Conservation (phyloP, 2,329 filamentous ascomycete species). For the Periconia macrospinosa region DNA sequence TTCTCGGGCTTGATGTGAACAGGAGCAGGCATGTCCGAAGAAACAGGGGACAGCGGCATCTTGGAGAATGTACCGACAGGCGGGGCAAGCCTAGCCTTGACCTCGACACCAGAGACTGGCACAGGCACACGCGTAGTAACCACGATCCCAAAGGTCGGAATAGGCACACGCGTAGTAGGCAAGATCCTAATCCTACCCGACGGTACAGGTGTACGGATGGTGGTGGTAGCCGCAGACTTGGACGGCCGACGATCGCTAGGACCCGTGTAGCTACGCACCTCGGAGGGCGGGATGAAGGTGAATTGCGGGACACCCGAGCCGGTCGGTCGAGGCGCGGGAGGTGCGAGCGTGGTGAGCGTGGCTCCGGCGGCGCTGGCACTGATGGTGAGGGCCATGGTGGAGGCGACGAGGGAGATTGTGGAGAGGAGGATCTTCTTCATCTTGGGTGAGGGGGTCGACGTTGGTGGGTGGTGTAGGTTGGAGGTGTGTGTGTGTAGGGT, state of each 20-base stretch:
- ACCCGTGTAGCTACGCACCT: too few relatives aligned
- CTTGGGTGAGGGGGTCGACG: neutral
- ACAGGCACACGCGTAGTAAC: neutral
- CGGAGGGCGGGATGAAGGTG: too few relatives aligned
- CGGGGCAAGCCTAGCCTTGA: too few relatives aligned
- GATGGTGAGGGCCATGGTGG: neutral
- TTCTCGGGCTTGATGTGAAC: neutral
- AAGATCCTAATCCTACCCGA: too few relatives aligned
- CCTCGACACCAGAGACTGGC: neutral
- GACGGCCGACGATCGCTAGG: too few relatives aligned
- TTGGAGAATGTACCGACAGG: neutral
- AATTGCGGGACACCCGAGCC: neutral
- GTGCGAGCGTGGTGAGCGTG: neutral
- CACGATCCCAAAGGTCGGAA: too few relatives aligned
- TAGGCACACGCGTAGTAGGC: too few relatives aligned
- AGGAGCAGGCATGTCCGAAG: neutral
- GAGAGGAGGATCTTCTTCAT: neutral
- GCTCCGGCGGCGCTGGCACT: too few relatives aligned
- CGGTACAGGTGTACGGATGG: too few relatives aligned
- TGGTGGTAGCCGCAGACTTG: too few relatives aligned
- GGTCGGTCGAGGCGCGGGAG: neutral
- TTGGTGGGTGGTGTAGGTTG: neutral
- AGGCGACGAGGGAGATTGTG: neutral
- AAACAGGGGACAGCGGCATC: neutral
- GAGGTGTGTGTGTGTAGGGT: too few relatives aligned